Conservation (phyloP, 306 rosid species). For the Acacia confusa region DNA sequence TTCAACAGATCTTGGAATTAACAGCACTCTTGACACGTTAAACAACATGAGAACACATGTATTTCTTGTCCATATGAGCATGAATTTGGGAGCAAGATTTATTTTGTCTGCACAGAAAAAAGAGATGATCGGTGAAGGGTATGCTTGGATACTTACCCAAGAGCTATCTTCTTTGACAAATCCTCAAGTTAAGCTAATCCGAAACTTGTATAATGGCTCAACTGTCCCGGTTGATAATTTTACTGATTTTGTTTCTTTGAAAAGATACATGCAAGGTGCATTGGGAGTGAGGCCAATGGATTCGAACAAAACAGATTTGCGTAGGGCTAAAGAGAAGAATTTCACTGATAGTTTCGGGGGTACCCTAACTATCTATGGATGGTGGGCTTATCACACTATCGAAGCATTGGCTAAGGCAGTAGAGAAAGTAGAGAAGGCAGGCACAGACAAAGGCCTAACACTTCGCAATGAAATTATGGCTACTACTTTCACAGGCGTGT, state of each 20-base stretch:
- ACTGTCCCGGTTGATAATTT: too few species aligned
- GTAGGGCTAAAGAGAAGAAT: rapidly evolving
- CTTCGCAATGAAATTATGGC: neutral
- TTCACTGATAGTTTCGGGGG: rapidly evolving
- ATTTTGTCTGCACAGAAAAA: constrained; percentile 25
- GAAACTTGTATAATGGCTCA: neutral
- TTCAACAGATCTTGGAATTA: neutral
- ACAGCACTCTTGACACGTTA: neutral
- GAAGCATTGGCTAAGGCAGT: neutral
- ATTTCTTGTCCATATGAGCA: constrained; percentile 42
- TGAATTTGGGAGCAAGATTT: constrained; percentile 17
- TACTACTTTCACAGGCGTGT: constrained; percentile 7
- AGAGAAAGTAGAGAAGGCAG: neutral
- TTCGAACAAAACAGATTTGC: neutral
- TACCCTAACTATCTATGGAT: neutral
- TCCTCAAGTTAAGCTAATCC: neutral
- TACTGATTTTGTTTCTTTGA: neutral
- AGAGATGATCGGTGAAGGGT: constrained; percentile 36
- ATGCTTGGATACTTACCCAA: constrained; percentile 34
- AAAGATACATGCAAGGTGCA: neutral
- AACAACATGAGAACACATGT: constrained; percentile 19
- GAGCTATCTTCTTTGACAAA: constrained; percentile 30
- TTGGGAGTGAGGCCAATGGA: neutral
- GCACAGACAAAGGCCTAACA: neutral
- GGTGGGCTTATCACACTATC: neutral